Conservation (phyloP, 1,139 yeast genomes). For the Blastobotrys buckinghamii region DNA sequence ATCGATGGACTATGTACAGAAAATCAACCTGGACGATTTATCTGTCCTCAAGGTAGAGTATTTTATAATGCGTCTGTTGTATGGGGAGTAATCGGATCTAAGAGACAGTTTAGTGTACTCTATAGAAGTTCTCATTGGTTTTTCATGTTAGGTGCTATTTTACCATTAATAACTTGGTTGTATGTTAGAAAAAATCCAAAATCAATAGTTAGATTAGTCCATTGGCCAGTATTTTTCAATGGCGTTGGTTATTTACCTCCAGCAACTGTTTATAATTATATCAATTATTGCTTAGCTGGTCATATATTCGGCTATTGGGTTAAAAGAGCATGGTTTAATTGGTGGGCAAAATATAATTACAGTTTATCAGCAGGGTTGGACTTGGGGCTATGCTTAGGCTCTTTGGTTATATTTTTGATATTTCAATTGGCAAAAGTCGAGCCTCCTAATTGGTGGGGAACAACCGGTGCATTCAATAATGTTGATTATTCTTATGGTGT, state of each 20-base stretch:
- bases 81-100: slow-evolving; percentile 65
- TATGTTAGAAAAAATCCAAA: slow-evolving; percentile 46
- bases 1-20: slow-evolving; percentile 46
- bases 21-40: slow-evolving; percentile 40
- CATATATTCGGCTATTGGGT: slow-evolving; percentile 47
- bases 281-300: slow-evolving; percentile 45
- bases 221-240: slow-evolving; percentile 48
- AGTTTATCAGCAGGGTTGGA: slow-evolving; percentile 54
- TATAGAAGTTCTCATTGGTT: slow-evolving; percentile 41
- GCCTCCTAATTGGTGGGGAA: slow-evolving; percentile 57
- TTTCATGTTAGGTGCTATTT: slow-evolving; percentile 42
- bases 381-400: slow-evolving; percentile 49
- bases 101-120: slow-evolving; percentile 39
- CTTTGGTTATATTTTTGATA: slow-evolving; percentile 44
- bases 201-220: slow-evolving; percentile 38
- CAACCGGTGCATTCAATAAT: slow-evolving; percentile 24
- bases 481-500: slow-evolving; percentile 24
- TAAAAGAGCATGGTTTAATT: slow-evolving; percentile 46
- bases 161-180: slow-evolving; percentile 43
- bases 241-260: slow-evolving; percentile 50
- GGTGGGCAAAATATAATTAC: slow-evolving; percentile 66
- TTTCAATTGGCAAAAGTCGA: slow-evolving; percentile 35
- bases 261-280: slow-evolving; percentile 47
- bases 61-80: slow-evolving; percentile 53
- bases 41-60: slow-evolving; percentile 46